These are phyloP conservation scores for Suhomyces chickasaworum DNA, from an alignment of 1,139 yeast species.

Conservation along the genomic window DNA sequence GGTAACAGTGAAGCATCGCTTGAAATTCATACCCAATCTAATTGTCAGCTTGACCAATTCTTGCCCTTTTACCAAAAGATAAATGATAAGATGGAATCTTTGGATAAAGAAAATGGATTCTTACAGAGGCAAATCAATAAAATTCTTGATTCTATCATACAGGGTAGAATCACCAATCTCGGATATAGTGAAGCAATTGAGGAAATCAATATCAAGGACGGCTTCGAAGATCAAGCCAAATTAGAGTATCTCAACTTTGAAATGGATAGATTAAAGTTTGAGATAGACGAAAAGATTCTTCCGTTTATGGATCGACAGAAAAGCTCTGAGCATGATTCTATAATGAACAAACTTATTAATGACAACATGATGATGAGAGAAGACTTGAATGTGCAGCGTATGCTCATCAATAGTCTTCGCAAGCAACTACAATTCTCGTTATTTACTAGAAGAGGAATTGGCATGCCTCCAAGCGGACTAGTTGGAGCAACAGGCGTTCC, in stretches of 20 bases:
- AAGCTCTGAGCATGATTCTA: slow-evolving; percentile 36
- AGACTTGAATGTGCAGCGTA: slow-evolving; percentile 49
- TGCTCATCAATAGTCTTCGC: slow-evolving; percentile 47
- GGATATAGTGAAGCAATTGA: slow-evolving; percentile 53
- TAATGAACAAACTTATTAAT: slow-evolving; percentile 41
- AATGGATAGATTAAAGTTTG: slow-evolving; percentile 43
- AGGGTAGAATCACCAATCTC: slow-evolving; percentile 53
- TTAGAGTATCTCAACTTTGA: slow-evolving; percentile 40
- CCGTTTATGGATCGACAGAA: slow-evolving; percentile 39
- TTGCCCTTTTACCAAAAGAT: slow-evolving; percentile 32
- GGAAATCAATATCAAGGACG: slow-evolving; percentile 39
- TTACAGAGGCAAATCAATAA: slow-evolving; percentile 48
- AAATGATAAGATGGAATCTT: slow-evolving; percentile 15
- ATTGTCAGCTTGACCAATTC: slow-evolving; percentile 37
- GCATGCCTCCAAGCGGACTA: slow-evolving; percentile 6
- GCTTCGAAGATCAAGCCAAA: slow-evolving; percentile 34
- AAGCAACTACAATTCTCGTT: slow-evolving; percentile 55
- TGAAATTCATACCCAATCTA: slow-evolving; percentile 39
- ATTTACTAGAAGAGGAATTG: slow-evolving; percentile 35
- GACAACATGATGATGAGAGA: slow-evolving; percentile 52
- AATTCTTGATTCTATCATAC: slow-evolving; percentile 50
- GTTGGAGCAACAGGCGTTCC: slow-evolving; percentile 4
- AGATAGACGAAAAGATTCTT: slow-evolving; percentile 42
- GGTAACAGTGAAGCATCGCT: slow-evolving; percentile 42
- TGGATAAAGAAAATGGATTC: slow-evolving; percentile 25